phyloP scores from a whole-genome alignment of 1,139 yeast species.

The Magnusiomyces tetraspermus region DNA sequence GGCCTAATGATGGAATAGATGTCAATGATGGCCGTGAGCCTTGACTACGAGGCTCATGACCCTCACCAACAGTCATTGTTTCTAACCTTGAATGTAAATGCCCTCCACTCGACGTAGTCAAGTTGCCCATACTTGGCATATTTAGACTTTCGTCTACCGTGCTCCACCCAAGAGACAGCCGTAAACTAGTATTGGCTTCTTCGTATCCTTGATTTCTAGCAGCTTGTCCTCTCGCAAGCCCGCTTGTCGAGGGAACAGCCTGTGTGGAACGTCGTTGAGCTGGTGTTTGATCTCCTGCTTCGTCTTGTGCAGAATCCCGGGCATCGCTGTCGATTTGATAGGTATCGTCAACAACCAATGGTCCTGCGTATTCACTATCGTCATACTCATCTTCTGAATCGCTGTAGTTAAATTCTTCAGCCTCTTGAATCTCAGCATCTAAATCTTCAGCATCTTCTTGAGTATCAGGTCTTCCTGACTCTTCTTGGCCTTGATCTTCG shows the following conservation, averaged over 20 bases:
- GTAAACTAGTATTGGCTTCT: background rate
- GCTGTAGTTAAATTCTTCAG: conserved; percentile 7
- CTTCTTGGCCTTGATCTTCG: background rate
- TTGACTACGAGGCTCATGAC: background rate
- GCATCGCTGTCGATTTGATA: background rate
- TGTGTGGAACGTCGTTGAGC: background rate
- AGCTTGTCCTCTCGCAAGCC: background rate
- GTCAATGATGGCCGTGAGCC: background rate
- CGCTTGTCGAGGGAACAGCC: background rate
- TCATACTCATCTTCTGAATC: conserved; percentile 9
- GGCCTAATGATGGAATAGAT: background rate
- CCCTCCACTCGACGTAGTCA: background rate
- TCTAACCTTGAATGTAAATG: background rate
- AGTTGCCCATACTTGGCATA: background rate
- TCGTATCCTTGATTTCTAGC: background rate
- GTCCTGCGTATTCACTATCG: conserved; percentile 7
- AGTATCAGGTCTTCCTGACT: conserved; percentile 2
- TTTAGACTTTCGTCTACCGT: background rate
- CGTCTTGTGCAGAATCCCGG: background rate
- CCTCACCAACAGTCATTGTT: background rate
- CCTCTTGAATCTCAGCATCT: conserved; percentile 8
- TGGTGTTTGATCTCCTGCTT: background rate
- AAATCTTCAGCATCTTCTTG: conserved; percentile 4
- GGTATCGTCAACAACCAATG: conserved; percentile 4
- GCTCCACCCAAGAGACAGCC: background rate